Base-by-base conservation (phyloP, 768 basidiomycete species). In the Kwoniella mangroviensis region DNA sequence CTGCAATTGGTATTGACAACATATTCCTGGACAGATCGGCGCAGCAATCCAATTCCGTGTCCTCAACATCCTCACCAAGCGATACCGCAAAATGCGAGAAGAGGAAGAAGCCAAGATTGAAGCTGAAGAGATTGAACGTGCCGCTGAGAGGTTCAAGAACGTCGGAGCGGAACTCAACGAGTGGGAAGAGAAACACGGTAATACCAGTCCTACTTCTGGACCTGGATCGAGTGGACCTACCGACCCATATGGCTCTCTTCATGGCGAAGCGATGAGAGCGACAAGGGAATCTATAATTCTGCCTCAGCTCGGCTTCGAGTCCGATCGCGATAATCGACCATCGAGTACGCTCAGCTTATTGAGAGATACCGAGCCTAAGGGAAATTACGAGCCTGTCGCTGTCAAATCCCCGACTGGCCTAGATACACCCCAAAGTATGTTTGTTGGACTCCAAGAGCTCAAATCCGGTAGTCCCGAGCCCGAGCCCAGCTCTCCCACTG, bases 11-110 rank as follows among this genome's bases (percentile, higher is more conserved):
- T 34, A 1, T 34, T 34, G 34, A 34, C 34, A 34, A 34, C 6
- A 34, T n/a, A 12, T 15, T 41, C 24, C 3, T 34, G 13, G 4
- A 24, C 59, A 81, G 80, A 92, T 92, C 89, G 93, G 93, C 53
- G 88, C 90, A 34, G 92, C 94, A 2, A 91, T 97, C 56, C 96
- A 98, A 84, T 87, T 94, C 76, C 91, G 92, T 63, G 89, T 97
- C 72, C 88, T 94, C 71, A 88, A 88, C 68, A 87, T 92, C 54
- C 88, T 98, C 40, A 74, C 79, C 34, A 72, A 86, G 71, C 92
- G 93, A 82, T 85, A 95, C 58, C 87, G 86, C 72, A 92, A 95
- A 84, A 92, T 94, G 67, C 86, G 88, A 45, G 77, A 79, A 68
- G 88, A 88, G 71, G 93, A 93, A 75, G 89, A 90, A 71, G 88